Base-by-base conservation (phyloP, 768 basidiomycete genomes). In the Trichaptum fuscoviolaceum region DNA sequence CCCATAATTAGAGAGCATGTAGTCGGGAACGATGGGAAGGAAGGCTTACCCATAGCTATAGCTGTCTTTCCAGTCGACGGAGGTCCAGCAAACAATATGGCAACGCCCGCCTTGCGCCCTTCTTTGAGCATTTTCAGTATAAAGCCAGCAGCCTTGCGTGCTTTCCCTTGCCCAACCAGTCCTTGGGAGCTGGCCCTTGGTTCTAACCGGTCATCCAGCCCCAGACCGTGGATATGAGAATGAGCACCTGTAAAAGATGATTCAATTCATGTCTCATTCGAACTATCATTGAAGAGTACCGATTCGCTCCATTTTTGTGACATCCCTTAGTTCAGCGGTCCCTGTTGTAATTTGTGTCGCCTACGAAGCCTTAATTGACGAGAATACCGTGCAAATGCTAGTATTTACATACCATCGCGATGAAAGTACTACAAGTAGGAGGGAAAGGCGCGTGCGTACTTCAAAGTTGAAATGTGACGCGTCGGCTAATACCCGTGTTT, bases 121-220 rank as follows among this genome's bases (percentile, higher is more conserved):
- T 97, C 94, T 76, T 97, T 93, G 7, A 99, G 95, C 96, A 99
- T 96, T 79, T 91, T 96, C 72, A 99, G 84, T 68, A 98, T 95
- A 84, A 99, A 91, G 1, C 97, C 97, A 0, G 96, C 97, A 0
- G 97, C 96, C 77, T 97, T 97, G 58, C 97, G 88, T 24, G 97
- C 97, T 74, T 95, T 95, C 2, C 83, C 92, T 75, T 99, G 97
- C 0, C 97, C 97, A 26, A 99, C 96, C 89, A 99, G 97, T 3
- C 97, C 97, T 74, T 99, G 94, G 0, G 91, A 86, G 75, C 89
- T 93, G 35, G 83, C 85, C 23, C 95, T 87, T 17, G 96, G 95
- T 77, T 98, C 95, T 67, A 99, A 84, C 69, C 90, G 81, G 69
- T 94, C 92, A 70, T 98, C 96, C 59, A 99, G 86, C 0, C 97